A percentile compares a stretch with the other conserved stretches of the same genome.
Evolutionary conservation across 805 yeast genomes (phyloP).

Genomic region (Teunomyces lycoperdinae): DNA sequence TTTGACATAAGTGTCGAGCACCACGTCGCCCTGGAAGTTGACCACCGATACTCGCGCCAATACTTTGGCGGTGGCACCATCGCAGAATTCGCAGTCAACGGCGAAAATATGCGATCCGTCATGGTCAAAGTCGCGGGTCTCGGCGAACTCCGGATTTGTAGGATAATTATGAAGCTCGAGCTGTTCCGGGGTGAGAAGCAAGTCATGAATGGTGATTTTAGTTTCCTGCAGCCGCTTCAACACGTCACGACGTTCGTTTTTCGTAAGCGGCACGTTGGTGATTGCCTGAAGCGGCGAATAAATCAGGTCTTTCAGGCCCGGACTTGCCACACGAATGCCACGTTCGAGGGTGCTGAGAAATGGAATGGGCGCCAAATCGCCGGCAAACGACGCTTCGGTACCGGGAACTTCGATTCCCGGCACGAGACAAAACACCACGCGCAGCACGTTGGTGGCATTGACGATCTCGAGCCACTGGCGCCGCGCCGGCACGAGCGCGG

Average conservation of each 20-base stretch:
- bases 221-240: slow-evolving; percentile 28
- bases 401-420: slow-evolving; percentile 52
- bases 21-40: slow-evolving; percentile 55
- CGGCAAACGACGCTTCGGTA: slow-evolving; percentile 13
- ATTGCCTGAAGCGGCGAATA: slow-evolving; percentile 57
- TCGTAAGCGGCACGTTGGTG: slow-evolving; percentile 53
- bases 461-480: slow-evolving; percentile 44
- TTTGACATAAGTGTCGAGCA: slow-evolving; percentile 73
- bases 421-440: slow-evolving; percentile 55
- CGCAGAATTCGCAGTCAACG: slow-evolving; percentile 93
- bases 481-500: slow-evolving; percentile 19
- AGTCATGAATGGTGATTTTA: slow-evolving; percentile 48
- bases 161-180: slow-evolving; percentile 57
- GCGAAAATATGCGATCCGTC: slow-evolving; percentile 69
- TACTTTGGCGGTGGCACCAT: slow-evolving; percentile 57
- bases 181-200: slow-evolving; percentile 50
- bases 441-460: slow-evolving; percentile 48
- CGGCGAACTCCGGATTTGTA: slow-evolving; percentile 50
- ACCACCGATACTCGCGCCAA: slow-evolving; percentile 77
- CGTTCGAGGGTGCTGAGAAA: slow-evolving; percentile 26
- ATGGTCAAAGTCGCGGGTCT: slow-evolving; percentile 52
- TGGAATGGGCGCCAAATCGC: slow-evolving; percentile 27
- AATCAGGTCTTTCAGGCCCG: slow-evolving; percentile 61
- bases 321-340: slow-evolving; percentile 50
- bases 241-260: slow-evolving; percentile 49